A percentile compares a stretch with the other conserved stretches of the same genome.
phyloP scores from a whole-genome alignment of 2,329 filamentous ascomycete species.

The Exophiala spinifera region DNA sequence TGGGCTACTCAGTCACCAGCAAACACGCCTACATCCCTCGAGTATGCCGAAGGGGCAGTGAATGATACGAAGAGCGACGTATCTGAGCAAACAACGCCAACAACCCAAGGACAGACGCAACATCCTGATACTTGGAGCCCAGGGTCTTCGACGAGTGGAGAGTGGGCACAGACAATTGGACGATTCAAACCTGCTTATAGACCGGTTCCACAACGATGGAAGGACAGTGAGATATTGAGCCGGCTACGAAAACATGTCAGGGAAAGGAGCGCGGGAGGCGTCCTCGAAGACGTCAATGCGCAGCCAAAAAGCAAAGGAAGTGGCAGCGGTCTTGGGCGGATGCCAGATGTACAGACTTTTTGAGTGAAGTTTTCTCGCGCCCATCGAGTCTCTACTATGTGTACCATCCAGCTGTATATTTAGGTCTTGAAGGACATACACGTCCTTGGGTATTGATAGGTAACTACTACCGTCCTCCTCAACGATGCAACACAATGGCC shows the following conservation, averaged over 20 bases:
- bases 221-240: constrained; percentile 71
- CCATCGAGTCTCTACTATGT: not conserved
- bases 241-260: constrained; percentile 79
- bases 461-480: no score
- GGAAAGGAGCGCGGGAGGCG: constrained; percentile 62
- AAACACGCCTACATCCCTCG: constrained; percentile 52
- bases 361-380: constrained; percentile 27
- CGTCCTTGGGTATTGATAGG: no score
- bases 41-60: constrained; percentile 53
- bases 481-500: no score
- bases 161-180: constrained; percentile 96
- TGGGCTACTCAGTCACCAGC: constrained; percentile 86
- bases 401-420: not conserved
- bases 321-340: constrained; percentile 42
- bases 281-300: constrained; percentile 32
- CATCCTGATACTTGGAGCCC: constrained; percentile 51
- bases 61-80: constrained; percentile 16
- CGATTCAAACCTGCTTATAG: constrained; percentile 92
- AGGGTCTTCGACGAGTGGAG: constrained; percentile 59
- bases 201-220: constrained; percentile 83
- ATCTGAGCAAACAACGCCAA: constrained; percentile 25
- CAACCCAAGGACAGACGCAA: constrained; percentile 33
- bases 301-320: constrained; percentile 18
- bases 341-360: constrained; percentile 48
- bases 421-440: no score